phyloP scores from a whole-genome alignment of 2,329 filamentous ascomycete genomes.

The Drechslerella stenobrocha region DNA sequence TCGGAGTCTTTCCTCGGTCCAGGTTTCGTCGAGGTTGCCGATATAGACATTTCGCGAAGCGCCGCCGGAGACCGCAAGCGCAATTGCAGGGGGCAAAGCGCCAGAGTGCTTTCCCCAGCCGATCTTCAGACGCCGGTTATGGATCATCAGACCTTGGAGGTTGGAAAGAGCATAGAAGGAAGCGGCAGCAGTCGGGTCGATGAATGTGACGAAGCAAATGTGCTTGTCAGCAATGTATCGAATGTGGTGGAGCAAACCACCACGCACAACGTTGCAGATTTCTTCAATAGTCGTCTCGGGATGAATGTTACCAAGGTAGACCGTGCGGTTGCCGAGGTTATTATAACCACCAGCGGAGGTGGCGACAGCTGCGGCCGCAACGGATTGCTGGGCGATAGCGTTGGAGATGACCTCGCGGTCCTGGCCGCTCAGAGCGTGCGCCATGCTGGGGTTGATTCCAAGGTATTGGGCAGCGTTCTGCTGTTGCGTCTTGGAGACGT shows the following conservation, averaged over 20 bases:
- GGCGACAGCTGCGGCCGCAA: slow-evolving; percentile 92
- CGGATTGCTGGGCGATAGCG: slow-evolving; percentile 93
- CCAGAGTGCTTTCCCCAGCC: slow-evolving; percentile 99
- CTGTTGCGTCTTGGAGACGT: slow-evolving; percentile 99
- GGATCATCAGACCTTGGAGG: slow-evolving; percentile 97
- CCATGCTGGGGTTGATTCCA: slow-evolving; percentile 93
- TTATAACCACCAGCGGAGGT: slow-evolving; percentile 96
- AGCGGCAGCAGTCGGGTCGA: slow-evolving; percentile 94
- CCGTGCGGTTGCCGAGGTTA: slow-evolving; percentile 95
- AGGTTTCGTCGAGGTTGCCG: slow-evolving; percentile 94
- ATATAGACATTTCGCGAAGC: slow-evolving; percentile 99
- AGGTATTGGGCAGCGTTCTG: slow-evolving; percentile 98
- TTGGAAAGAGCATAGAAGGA: slow-evolving; percentile 98
- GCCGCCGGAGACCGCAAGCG: slow-evolving; percentile 90
- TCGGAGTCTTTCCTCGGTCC: slow-evolving; percentile 91
- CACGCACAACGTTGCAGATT: slow-evolving; percentile 97
- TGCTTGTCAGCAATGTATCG: slow-evolving; percentile 99
- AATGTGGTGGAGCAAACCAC: slow-evolving; percentile 93
- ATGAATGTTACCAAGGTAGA: slow-evolving; percentile 98
- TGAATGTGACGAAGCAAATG: slow-evolving; percentile 99
- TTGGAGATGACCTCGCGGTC: slow-evolving; percentile 96
- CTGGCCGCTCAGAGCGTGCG: slow-evolving; percentile 91
- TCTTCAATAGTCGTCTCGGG: slow-evolving; percentile 98
- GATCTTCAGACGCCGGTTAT: slow-evolving; percentile 96
- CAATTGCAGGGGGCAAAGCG: slow-evolving; percentile 91